A percentile compares a stretch with the other conserved stretches of the same genome.
Conservation (phyloP, 2,329 filamentous ascomycete genomes). For the Fusarium sp. region DNA sequence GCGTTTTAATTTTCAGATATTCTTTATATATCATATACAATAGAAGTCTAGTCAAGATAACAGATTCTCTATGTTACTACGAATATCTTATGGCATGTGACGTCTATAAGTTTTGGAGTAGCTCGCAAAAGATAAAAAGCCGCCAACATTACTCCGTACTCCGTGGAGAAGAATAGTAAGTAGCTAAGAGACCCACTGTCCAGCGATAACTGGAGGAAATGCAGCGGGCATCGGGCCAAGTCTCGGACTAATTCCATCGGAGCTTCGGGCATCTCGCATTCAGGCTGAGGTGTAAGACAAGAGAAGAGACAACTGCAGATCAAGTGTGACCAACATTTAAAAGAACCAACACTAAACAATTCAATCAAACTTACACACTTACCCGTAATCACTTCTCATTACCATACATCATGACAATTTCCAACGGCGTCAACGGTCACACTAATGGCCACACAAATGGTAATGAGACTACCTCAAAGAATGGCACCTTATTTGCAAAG, state of each 20-base stretch:
- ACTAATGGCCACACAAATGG: background rate
- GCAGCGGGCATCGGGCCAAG: constrained; percentile 7
- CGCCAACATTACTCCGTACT: no score
- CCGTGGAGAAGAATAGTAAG: no score
- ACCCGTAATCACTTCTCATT: background rate
- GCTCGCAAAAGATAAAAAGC: no score
- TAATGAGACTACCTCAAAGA: background rate
- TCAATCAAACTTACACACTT: no score
- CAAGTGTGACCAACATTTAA: background rate
- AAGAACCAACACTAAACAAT: background rate
- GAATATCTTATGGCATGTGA: background rate
- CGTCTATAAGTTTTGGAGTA: no score
- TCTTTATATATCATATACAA: no score
- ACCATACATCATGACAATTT: background rate
- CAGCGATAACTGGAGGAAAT: background rate
- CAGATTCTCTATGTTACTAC: no score
- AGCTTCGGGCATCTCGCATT: background rate
- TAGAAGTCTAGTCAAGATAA: accelerated
- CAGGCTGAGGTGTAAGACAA: background rate
- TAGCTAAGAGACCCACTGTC: background rate
- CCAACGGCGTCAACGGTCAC: background rate
- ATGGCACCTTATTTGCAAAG: background rate
- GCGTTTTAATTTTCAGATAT: accelerated
- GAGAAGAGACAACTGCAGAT: background rate
- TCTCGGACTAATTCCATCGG: background rate